Percentiles rank a stretch among this genome's conserved stretches.
Conservation (phyloP, 768 basidiomycete species). For the Dioszegia hungarica region DNA sequence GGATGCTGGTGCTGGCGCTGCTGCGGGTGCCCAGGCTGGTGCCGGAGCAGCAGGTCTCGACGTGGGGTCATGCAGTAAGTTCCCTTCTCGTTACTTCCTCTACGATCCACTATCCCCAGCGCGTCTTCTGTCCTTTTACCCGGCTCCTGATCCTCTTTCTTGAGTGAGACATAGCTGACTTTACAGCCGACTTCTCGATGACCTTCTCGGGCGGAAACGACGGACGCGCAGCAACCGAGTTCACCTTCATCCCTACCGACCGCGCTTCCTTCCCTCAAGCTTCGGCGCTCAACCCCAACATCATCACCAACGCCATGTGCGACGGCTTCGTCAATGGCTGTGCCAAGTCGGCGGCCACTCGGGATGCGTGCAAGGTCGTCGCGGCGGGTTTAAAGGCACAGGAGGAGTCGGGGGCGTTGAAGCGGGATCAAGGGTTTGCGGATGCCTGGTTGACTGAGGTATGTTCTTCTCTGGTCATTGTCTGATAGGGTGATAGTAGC, state of each 20-base stretch:
- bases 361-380: slow-evolving; percentile 23
- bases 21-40: background rate
- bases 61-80: slow-evolving; percentile 24
- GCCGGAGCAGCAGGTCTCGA: slow-evolving; percentile 19
- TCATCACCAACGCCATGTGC: slow-evolving; percentile 32
- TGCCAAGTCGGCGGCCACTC: slow-evolving; percentile 22
- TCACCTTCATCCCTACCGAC: slow-evolving; percentile 29
- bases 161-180: background rate
- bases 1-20: background rate
- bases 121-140: too few species aligned
- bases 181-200: slow-evolving; percentile 24
- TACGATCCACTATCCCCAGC: background rate
- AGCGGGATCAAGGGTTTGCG: slow-evolving; percentile 24
- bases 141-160: background rate
- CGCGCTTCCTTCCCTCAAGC: slow-evolving; percentile 25
- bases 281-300: slow-evolving; percentile 29
- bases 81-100: background rate
- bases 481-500: background rate
- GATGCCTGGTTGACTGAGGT: slow-evolving; percentile 32
- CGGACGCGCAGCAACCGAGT: slow-evolving; percentile 16
- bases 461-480: background rate
- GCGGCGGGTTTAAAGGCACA: slow-evolving; percentile 15
- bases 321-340: slow-evolving; percentile 36
- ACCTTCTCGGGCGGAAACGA: slow-evolving; percentile 20
- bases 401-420: slow-evolving; percentile 12